These are phyloP conservation scores for Collybia mongolica DNA, from an alignment of 768 basidiomycete species.

Conservation along the genomic window DNA sequence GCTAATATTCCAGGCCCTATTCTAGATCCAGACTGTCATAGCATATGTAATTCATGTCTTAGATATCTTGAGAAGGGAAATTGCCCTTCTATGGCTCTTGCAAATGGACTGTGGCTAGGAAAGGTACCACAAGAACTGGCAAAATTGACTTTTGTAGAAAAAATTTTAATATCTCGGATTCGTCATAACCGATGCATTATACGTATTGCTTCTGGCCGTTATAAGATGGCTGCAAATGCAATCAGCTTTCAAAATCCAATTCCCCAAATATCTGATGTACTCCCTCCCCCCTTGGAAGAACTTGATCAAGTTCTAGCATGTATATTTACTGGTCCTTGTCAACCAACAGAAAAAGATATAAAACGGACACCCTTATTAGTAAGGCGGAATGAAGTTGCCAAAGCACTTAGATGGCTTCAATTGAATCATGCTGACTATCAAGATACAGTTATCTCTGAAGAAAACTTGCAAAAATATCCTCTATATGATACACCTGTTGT, in stretches of 20 bases:
- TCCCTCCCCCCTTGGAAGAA: not conserved
- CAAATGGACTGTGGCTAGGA: conserved; percentile 31
- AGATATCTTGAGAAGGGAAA: conserved; percentile 2
- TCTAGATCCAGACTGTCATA: not conserved
- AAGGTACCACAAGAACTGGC: conserved; percentile 21
- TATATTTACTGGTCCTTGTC: not conserved
- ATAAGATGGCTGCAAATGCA: not conserved
- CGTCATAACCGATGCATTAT: conserved; percentile 21
- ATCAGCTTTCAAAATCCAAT: not conserved
- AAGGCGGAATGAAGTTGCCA: not conserved
- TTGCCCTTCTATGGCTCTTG: conserved; percentile 17
- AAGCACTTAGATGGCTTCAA: not conserved
- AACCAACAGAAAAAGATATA: not conserved
- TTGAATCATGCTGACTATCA: not conserved
- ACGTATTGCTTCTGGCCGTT: conserved; percentile 8
- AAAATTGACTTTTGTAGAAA: conserved; percentile 20
- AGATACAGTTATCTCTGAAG: conserved; percentile 26
- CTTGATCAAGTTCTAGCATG: not conserved
- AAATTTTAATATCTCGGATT: conserved; percentile 18
- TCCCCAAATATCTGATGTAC: not conserved
- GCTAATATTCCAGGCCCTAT: not conserved
- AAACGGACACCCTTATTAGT: not conserved
- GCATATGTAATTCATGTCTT: conserved; percentile 6
- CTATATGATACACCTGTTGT: conserved; percentile 18
- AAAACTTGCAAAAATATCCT: conserved; percentile 21